Conservation (phyloP, 257 asterid genomes). For the Echites panduratus region DNA sequence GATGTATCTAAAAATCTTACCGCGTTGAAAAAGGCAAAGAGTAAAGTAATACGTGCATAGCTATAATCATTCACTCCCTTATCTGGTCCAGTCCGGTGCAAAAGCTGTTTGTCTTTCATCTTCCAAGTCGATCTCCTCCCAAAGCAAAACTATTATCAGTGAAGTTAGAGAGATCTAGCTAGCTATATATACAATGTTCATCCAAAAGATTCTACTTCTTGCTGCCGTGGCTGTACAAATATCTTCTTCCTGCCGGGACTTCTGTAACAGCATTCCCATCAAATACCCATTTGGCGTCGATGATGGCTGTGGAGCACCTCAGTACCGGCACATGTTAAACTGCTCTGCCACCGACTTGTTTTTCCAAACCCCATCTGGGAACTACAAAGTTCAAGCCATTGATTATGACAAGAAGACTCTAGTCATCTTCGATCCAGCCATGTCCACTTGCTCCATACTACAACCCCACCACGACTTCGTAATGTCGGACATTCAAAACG, state of each 20-base stretch:
- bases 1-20: no score
- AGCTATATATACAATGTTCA: no score
- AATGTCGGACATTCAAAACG: conserved; percentile 70
- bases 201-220: background rate
- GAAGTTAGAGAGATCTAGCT: no score
- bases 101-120: no score
- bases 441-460: conserved; percentile 90
- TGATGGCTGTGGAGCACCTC: conserved; percentile 85
- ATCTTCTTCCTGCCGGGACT: conserved; percentile 46
- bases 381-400: conserved; percentile 66
- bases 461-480: conserved; percentile 85
- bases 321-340: conserved; percentile 63
- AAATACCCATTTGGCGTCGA: conserved; percentile 78
- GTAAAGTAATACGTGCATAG: no score
- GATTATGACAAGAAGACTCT: conserved; percentile 47
- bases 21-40: background rate
- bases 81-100: background rate
- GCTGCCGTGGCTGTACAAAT: background rate
- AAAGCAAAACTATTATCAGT: no score
- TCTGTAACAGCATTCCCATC: conserved; percentile 71
- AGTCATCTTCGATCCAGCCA: conserved; percentile 62
- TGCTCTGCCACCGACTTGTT: conserved; percentile 57
- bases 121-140: no score
- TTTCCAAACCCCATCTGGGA: conserved; percentile 82
- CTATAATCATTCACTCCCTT: no score